Conservation (phyloP, 176 grass and related monocot species). For the Tillandsia fasciculata region DNA sequence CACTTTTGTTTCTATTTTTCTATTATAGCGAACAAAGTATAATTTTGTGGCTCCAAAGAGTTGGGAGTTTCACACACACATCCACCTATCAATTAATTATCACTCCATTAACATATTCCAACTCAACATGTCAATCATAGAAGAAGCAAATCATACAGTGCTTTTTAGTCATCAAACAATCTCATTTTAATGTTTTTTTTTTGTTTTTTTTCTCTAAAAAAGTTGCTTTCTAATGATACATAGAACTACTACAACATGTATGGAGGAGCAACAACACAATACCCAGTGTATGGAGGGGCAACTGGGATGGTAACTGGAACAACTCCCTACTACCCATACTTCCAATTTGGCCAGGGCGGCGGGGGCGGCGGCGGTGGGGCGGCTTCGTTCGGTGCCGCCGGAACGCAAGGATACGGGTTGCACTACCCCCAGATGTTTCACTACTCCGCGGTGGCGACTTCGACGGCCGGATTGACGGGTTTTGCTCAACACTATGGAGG, state of each 20-base stretch:
- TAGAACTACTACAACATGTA: slow-evolving; percentile 93
- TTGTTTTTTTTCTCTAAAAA: no score
- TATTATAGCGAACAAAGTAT: no score
- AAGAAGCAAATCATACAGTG: no score
- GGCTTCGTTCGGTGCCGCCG: slow-evolving; percentile 49
- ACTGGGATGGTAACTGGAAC: slow-evolving; percentile 74
- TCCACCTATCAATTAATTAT: no score
- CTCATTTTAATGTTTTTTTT: no score
- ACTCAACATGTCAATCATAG: no score
- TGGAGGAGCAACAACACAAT: slow-evolving; percentile 49
- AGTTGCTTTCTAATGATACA: slow-evolving; percentile 11
- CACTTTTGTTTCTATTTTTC: no score
- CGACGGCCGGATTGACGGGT: slow-evolving; percentile 57
- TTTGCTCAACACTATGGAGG: slow-evolving; percentile 70
- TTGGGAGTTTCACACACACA: no score
- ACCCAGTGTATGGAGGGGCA: slow-evolving; percentile 81
- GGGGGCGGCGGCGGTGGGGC: slow-evolving; percentile 37
- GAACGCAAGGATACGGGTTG: slow-evolving; percentile 52
- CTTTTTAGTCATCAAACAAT: no score
- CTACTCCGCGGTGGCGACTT: slow-evolving; percentile 63
- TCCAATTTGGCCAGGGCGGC: slow-evolving; percentile 66
- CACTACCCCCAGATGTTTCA: slow-evolving; percentile 84
- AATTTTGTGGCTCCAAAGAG: no score
- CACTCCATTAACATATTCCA: no score
- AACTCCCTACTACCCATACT: slow-evolving; percentile 67